Conservation (phyloP, 2,329 filamentous ascomycete species). For the Diaporthe velutina region DNA sequence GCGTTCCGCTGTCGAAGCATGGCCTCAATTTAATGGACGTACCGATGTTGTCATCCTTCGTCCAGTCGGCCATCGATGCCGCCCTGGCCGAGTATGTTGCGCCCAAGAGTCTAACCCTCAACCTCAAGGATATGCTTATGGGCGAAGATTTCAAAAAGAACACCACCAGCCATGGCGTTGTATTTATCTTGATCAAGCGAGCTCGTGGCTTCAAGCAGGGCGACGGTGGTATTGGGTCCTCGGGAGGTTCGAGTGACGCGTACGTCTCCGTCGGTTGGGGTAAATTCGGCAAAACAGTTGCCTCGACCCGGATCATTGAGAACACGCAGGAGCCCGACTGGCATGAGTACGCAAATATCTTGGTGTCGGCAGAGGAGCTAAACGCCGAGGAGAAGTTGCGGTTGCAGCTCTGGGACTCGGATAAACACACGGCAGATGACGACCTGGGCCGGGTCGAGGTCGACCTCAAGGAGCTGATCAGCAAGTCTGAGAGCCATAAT, state of each 20-base stretch:
- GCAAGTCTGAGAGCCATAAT: constrained; percentile 68
- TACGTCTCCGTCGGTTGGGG: constrained; percentile 83
- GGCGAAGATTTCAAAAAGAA: constrained; percentile 86
- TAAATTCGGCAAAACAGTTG: constrained; percentile 80
- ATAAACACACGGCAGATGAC: constrained; percentile 79
- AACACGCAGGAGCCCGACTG: constrained; percentile 77
- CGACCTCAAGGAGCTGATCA: constrained; percentile 75
- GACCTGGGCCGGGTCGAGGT: constrained; percentile 81
- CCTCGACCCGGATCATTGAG: constrained; percentile 74
- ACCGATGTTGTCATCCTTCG: constrained; percentile 80
- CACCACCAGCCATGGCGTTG: constrained; percentile 72
- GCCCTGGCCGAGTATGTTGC: constrained; percentile 82
- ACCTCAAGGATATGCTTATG: constrained; percentile 82
- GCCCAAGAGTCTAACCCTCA: constrained; percentile 79
- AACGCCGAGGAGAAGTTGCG: constrained; percentile 79
- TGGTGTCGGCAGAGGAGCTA: constrained; percentile 78
- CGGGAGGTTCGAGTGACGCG: constrained; percentile 75
- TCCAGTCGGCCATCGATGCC: constrained; percentile 80
- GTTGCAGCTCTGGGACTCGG: constrained; percentile 82
- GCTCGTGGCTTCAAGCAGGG: constrained; percentile 80
- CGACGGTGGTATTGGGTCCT: constrained; percentile 71
- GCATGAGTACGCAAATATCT: constrained; percentile 78
- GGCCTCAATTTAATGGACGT: constrained; percentile 82
- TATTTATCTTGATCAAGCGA: constrained; percentile 75
- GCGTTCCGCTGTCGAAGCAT: constrained; percentile 76